Conservation (phyloP, 2,329 filamentous ascomycete genomes). For the Lachnellula arida region DNA sequence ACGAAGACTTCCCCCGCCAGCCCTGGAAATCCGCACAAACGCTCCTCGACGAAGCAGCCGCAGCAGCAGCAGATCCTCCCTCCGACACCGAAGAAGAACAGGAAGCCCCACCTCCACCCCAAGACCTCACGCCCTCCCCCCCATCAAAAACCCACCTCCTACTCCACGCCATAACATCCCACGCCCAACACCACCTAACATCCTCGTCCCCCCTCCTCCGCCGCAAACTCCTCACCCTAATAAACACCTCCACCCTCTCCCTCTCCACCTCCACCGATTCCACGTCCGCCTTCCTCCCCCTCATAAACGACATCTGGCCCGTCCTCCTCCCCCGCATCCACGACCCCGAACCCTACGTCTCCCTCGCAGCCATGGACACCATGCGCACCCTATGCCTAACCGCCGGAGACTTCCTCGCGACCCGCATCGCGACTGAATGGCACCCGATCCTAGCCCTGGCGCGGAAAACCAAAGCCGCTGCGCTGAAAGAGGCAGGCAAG, state of each 20-base stretch:
- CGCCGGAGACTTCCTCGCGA: conserved; percentile 76
- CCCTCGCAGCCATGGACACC: conserved; percentile 64
- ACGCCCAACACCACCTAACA: conserved; percentile 88
- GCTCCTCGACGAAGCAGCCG: conserved; percentile 33
- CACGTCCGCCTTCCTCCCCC: conserved; percentile 64
- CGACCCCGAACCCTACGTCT: conserved; percentile 64
- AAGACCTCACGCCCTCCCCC: conserved; percentile 53
- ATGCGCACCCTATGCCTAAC: conserved; percentile 63
- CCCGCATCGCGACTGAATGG: conserved; percentile 73
- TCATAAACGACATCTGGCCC: conserved; percentile 89
- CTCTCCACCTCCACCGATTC: conserved; percentile 58
- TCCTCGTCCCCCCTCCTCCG: conserved; percentile 76
- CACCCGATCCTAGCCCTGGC: conserved; percentile 49
- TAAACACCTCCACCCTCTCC: conserved; percentile 66
- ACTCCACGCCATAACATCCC: conserved; percentile 72
- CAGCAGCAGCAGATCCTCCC: conserved; percentile 19
- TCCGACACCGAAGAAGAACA: conserved; percentile 29
- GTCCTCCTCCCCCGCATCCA: conserved; percentile 65
- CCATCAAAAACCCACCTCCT: conserved; percentile 76
- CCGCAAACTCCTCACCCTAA: conserved; percentile 70
- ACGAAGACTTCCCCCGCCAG: conserved; percentile 28
- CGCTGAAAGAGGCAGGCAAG: conserved; percentile 35
- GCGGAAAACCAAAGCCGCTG: conserved; percentile 36
- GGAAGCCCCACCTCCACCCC: conserved; percentile 30
- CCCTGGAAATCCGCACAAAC: conserved; percentile 34